Percentiles rank a stretch among this genome's conserved stretches.
phyloP scores from a whole-genome alignment of 2,329 filamentous ascomycete species.

The Cladosporium sp. region DNA sequence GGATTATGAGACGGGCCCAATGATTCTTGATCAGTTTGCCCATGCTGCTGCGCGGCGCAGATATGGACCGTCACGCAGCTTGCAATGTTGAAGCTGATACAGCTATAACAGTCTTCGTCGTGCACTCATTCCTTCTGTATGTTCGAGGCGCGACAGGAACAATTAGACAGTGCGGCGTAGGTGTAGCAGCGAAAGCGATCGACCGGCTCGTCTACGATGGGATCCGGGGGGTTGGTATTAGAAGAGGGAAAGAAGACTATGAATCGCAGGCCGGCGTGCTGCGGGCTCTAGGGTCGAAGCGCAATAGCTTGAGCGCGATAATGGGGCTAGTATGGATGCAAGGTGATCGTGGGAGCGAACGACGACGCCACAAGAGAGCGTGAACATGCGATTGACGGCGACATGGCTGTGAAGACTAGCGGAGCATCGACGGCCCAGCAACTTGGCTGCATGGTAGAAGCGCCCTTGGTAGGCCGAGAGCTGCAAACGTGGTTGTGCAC shows the following conservation, averaged over 20 bases:
- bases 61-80: not conserved
- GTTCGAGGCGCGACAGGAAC: not conserved
- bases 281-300: not conserved
- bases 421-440: not conserved
- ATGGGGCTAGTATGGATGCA: conserved; percentile 10
- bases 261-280: conserved; percentile 6
- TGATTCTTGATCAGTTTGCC: conserved; percentile 99
- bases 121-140: conserved; percentile 1
- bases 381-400: conserved; percentile 11
- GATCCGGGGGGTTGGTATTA: conserved; percentile 8
- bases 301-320: not conserved
- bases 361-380: conserved; percentile 4
- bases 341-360: conserved; percentile 5
- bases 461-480: conserved; percentile 12
- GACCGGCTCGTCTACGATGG: conserved; percentile 9
- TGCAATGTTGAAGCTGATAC: not conserved
- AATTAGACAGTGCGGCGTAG: not conserved
- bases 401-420: conserved; percentile 14
- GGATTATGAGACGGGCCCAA: conserved; percentile 89
- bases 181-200: conserved; percentile 2
- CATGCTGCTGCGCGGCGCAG: conserved; percentile 53
- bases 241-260: conserved; percentile 11
- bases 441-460: conserved; percentile 16
- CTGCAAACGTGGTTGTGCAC: not conserved
- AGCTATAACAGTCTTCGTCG: conserved; percentile 3